Conservation (phyloP, 23 red algal genomes). For the Gracilaria gracilis region DNA sequence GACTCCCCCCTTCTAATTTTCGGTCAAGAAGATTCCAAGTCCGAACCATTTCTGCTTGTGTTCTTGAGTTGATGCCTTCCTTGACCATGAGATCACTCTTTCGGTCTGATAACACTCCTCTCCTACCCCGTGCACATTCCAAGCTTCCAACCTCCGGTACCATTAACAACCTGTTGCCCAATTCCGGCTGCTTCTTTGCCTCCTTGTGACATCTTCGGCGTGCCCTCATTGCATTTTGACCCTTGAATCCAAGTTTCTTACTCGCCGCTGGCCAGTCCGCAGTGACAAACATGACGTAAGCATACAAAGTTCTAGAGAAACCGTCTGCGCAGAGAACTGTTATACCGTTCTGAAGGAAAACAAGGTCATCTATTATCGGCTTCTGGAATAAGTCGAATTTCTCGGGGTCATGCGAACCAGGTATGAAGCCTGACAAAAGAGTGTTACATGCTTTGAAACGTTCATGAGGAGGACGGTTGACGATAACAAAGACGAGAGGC, state of each 20-base stretch:
- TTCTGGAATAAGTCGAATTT: not conserved
- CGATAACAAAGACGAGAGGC: conserved; percentile 17
- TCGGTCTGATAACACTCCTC: too few species aligned
- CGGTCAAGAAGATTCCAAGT: conserved; percentile 11
- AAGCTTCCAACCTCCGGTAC: not conserved
- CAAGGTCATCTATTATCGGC: not conserved
- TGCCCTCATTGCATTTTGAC: not conserved
- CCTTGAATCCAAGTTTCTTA: not conserved
- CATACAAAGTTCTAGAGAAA: not conserved
- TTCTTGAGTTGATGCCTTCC: not conserved
- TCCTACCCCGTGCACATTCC: not conserved
- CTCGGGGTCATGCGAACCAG: conserved; percentile 3
- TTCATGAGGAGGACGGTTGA: not conserved
- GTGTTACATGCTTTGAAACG: conserved; percentile 14
- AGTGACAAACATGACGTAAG: not conserved
- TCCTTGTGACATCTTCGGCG: conserved; percentile 13
- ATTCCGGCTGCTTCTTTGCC: not conserved
- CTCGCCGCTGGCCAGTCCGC: conserved; percentile 14
- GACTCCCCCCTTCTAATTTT: not conserved
- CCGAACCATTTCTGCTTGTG: not conserved
- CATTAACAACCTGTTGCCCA: not conserved
- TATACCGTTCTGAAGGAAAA: not conserved
- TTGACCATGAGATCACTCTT: not conserved
- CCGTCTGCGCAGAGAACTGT: not conserved
- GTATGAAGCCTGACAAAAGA: not conserved